Conservation (phyloP, 352 stramenopile genomes). For the Phytophthora hibernalis region DNA sequence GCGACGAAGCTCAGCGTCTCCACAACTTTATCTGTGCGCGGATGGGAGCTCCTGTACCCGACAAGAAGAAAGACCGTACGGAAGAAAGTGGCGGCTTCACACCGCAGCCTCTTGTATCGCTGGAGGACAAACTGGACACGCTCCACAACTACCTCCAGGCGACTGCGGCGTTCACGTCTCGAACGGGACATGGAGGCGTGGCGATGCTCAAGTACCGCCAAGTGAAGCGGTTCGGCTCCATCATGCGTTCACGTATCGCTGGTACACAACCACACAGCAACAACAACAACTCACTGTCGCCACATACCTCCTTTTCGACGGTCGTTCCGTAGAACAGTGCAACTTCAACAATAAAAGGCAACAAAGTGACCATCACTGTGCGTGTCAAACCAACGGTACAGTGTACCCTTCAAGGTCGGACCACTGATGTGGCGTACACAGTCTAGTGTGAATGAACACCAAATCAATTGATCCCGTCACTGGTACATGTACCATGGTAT, state of each 20-base stretch:
- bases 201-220: constrained; percentile 69
- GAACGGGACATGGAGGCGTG: constrained; percentile 21
- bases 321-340: constrained; percentile 21
- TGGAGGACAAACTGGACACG: constrained; percentile 71
- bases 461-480: constrained; percentile 13
- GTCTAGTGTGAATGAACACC: too few species aligned
- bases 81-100: constrained; percentile 60
- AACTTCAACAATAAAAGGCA: constrained; percentile 7
- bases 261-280: constrained; percentile 8
- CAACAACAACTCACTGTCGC: constrained; percentile 13
- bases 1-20: constrained; percentile 56
- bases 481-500: too few species aligned
- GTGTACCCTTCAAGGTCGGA: constrained; percentile 1
- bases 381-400: not conserved
- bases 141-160: constrained; percentile 71
- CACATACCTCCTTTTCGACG: constrained; percentile 21
- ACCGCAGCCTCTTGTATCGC: constrained; percentile 39
- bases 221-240: constrained; percentile 70
- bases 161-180: constrained; percentile 20
- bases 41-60: constrained; percentile 42
- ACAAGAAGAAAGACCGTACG: constrained; percentile 37
- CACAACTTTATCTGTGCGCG: constrained; percentile 73
- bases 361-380: constrained; percentile 3
- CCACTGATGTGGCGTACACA: constrained; percentile 2
- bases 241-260: constrained; percentile 59